Base-by-base conservation (phyloP, 2,329 filamentous ascomycete species). In the Aspergillus novofumigatus region DNA sequence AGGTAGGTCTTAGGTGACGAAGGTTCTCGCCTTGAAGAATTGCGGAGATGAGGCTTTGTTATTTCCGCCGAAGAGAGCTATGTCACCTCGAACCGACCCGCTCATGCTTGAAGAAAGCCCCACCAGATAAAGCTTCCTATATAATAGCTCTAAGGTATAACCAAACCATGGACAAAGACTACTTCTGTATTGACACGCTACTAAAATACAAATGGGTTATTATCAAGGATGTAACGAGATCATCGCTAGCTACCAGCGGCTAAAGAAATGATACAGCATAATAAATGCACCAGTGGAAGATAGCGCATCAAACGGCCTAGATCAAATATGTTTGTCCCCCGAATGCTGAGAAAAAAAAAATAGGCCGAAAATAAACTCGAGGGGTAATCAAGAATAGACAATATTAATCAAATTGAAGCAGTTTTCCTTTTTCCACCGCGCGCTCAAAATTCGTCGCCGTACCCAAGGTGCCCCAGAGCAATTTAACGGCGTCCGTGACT, bases 401-500 rank as follows among this genome's bases (percentile, higher is more conserved):
- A 69, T 63, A 70, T 67, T 66, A 66, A 60, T 61, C 56, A 65
- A 69, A 65, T 66, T 55, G 64, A 65, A 65, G 63, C 63, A 63
- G 66, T 62, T 62, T 62, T 62, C 58, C 59, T 61, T 61, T 64
- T 65, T 59, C 59, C 58, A 66, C 62, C 62, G 61, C 67, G 58
- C 62, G 65, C 64, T 65, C 66, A 57, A 65, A 63, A 56, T 58
- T 59, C 59, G 62, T 57, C 57, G 56, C 54, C 51, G 59, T 53
- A 50, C 49, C 60, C 61, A 52, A 53, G 55, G 59, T 47, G 49
- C 51, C 59, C 51, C 51, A 52, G 51, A 61, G 55, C 54, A 65
- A 61, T 52, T 76, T 92, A 96, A 78, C 92, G 92, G 78, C 92
- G 91, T 70, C 92, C 92, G 76, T 94, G 90, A 81, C 90, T 95